phyloP scores from a whole-genome alignment of 371 early-diverging fungal species.

The Haplosporangium sp. region DNA sequence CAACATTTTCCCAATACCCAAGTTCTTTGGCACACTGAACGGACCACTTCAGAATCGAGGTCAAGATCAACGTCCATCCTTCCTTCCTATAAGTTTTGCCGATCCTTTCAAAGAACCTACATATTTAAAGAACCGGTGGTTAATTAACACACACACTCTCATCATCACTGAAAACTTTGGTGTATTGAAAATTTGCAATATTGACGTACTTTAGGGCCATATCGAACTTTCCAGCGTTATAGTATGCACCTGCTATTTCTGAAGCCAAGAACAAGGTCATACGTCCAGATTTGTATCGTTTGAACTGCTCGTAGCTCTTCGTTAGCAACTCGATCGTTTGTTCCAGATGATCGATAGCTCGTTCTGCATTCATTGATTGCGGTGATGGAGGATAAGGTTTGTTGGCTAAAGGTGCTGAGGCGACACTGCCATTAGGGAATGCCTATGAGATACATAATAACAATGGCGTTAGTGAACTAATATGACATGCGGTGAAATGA shows the following conservation, averaged over 20 bases:
- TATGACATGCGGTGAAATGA: too few relatives aligned
- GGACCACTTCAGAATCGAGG: constrained; percentile 74
- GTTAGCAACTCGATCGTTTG: constrained; percentile 84
- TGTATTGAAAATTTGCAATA: not conserved
- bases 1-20: constrained; percentile 68
- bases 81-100: constrained; percentile 91
- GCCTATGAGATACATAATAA: constrained; percentile 5
- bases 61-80: constrained; percentile 79
- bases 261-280: constrained; percentile 89
- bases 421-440: constrained; percentile 30
- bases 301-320: constrained; percentile 91
- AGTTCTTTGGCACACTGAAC: constrained; percentile 80
- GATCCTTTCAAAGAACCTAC: constrained; percentile 85
- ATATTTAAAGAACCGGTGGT: not conserved
- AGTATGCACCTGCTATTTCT: constrained; percentile 88
- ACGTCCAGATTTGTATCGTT: constrained; percentile 75
- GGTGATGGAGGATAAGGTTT: constrained; percentile 40
- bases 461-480: not conserved
- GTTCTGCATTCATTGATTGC: constrained; percentile 60
- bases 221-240: constrained; percentile 80
- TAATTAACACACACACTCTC: not conserved
- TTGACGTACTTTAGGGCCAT: constrained; percentile 82
- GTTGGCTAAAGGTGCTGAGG: constrained; percentile 19
- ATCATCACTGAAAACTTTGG: too few relatives aligned
- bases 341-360: constrained; percentile 72